Percentiles rank a stretch among this genome's conserved stretches.
Conservation (phyloP, 192 early-diverging fungal genomes). For the Backusella circina region DNA sequence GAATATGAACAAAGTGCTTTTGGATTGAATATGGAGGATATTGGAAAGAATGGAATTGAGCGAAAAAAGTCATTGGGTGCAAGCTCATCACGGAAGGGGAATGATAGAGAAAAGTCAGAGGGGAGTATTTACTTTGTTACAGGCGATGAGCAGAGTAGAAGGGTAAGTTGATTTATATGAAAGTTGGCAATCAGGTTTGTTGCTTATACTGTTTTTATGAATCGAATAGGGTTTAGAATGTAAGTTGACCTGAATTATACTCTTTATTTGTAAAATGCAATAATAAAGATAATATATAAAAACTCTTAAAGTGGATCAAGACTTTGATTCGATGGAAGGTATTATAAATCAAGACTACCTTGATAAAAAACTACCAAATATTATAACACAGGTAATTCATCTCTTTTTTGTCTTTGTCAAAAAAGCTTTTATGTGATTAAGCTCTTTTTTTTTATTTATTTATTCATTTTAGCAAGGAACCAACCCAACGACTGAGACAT, state of each 20-base stretch:
- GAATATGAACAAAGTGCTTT: slow-evolving; percentile 12
- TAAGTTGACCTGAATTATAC: background rate
- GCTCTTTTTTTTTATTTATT: background rate
- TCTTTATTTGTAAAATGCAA: background rate
- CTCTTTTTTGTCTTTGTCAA: background rate
- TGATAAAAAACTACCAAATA: slow-evolving; percentile 8
- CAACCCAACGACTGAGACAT: slow-evolving; percentile 36
- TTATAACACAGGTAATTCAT: background rate
- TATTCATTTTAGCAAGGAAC: background rate
- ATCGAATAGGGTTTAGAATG: background rate
- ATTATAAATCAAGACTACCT: slow-evolving; percentile 36
- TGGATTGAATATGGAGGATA: background rate
- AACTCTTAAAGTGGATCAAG: slow-evolving; percentile 35
- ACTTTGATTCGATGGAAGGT: slow-evolving; percentile 43
- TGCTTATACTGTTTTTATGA: too few relatives aligned
- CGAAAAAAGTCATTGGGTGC: background rate
- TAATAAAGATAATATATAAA: background rate
- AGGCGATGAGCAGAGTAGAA: background rate
- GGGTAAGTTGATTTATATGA: background rate
- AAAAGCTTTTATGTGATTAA: background rate
- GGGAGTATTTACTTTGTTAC: slow-evolving; percentile 9
- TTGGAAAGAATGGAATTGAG: background rate
- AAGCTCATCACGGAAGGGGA: background rate
- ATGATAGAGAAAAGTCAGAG: slow-evolving; percentile 1
- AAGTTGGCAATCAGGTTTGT: background rate